Conservation (phyloP, 768 basidiomycete genomes). For the Coprinopsis marcescibilis region DNA sequence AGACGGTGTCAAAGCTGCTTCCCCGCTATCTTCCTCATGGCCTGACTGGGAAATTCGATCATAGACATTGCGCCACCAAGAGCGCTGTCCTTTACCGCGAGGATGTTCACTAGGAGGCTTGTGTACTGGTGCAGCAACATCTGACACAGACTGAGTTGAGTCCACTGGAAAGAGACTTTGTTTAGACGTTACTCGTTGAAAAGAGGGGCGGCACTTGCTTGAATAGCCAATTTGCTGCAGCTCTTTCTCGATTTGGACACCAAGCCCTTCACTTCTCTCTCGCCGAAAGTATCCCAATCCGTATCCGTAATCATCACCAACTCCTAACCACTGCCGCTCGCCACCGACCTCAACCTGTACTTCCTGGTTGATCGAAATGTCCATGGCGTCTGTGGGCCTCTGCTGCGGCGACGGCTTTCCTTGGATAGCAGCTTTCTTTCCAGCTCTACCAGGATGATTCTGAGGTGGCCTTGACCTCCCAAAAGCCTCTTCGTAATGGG, state of each 20-base stretch:
- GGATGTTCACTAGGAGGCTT: constrained; percentile 15
- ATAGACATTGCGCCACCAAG: constrained; percentile 57
- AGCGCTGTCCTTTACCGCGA: constrained; percentile 18
- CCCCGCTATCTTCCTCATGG: constrained; percentile 26
- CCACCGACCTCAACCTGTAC: constrained; percentile 38
- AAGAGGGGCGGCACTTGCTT: constrained; percentile 20
- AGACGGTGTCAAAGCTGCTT: constrained; percentile 11
- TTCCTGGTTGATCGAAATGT: constrained; percentile 35
- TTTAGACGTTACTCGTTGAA: not conserved
- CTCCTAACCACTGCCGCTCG: constrained; percentile 48
- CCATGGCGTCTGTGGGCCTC: constrained; percentile 15
- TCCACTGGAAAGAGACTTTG: not conserved
- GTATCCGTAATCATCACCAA: constrained; percentile 41
- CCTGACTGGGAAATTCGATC: constrained; percentile 42
- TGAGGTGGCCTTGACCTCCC: constrained; percentile 28
- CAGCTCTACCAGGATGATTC: not conserved
- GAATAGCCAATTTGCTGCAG: constrained; percentile 42
- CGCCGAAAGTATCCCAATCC: constrained; percentile 30
- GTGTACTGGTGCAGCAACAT: not conserved
- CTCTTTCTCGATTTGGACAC: constrained; percentile 48
- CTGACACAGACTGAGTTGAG: not conserved
- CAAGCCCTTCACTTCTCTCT: constrained; percentile 51
- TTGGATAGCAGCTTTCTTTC: constrained; percentile 9
- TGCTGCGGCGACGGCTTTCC: constrained; percentile 6
- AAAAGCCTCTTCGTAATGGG: constrained; percentile 41